Conservation (phyloP, 495 filamentous ascomycete species). For the Lasiosphaeriaceae sp. region DNA sequence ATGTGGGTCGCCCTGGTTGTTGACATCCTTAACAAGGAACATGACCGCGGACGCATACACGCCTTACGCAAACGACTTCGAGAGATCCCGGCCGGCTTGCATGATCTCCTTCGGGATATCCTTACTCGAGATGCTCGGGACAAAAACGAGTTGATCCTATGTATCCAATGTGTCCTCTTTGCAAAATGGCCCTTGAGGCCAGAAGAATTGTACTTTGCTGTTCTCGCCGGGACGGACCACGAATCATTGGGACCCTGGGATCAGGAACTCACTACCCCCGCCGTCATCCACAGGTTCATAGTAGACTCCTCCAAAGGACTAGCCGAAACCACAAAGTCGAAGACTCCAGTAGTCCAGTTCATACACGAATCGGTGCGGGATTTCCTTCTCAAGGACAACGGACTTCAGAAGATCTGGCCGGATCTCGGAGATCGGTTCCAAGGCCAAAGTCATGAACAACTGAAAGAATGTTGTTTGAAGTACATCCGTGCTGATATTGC, state of each 20-base stretch:
- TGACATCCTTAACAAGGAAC: slow-evolving; percentile 41
- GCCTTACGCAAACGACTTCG: slow-evolving; percentile 18
- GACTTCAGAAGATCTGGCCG: slow-evolving; percentile 34
- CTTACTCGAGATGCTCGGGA: slow-evolving; percentile 29
- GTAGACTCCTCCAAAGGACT: slow-evolving; percentile 34
- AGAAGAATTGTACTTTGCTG: slow-evolving; percentile 36
- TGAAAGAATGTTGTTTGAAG: slow-evolving; percentile 34
- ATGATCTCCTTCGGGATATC: slow-evolving; percentile 34
- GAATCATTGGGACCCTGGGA: slow-evolving; percentile 10
- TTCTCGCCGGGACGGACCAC: slow-evolving; percentile 28
- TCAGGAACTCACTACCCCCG: background rate
- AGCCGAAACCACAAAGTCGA: slow-evolving; percentile 27
- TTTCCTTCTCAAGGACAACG: slow-evolving; percentile 28
- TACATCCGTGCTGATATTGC: slow-evolving; percentile 16
- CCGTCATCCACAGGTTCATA: slow-evolving; percentile 24
- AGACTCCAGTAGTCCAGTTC: slow-evolving; percentile 34
- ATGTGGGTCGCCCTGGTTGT: slow-evolving; percentile 48
- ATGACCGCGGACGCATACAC: slow-evolving; percentile 18
- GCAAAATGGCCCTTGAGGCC: slow-evolving; percentile 27
- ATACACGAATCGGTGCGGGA: slow-evolving; percentile 43
- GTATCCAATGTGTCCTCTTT: slow-evolving; percentile 40
- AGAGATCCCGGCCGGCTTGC: slow-evolving; percentile 31
- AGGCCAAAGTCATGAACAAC: slow-evolving; percentile 29
- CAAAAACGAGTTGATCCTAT: slow-evolving; percentile 29
- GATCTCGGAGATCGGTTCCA: slow-evolving; percentile 21